Evolutionary conservation across 306 rosid genomes (phyloP).

Genomic region (Styphnolobium japonicum): DNA sequence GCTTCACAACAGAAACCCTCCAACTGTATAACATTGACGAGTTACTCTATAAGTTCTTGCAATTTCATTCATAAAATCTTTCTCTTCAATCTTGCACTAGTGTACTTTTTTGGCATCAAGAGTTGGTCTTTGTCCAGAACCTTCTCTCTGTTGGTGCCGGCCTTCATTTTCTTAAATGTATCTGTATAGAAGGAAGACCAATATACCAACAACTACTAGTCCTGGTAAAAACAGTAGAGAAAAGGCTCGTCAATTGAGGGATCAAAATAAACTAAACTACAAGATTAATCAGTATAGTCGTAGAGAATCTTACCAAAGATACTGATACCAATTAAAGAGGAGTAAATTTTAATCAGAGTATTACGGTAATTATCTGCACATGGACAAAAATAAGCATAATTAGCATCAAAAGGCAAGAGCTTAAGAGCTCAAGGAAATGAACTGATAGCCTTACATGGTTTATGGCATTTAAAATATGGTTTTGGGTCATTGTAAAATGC

Average conservation of each 20-base stretch:
- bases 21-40: neutral
- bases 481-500: neutral
- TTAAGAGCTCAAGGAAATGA: neutral
- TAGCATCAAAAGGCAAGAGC: neutral
- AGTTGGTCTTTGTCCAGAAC: neutral
- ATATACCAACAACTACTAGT: neutral
- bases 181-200: conserved; percentile 8
- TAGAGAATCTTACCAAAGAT: neutral
- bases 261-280: neutral
- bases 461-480: neutral
- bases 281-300: neutral
- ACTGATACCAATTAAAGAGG: no score
- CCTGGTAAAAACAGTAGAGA: neutral
- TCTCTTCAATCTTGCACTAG: neutral
- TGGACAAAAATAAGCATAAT: neutral
- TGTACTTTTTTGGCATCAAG: neutral
- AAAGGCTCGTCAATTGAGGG: neutral
- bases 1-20: neutral
- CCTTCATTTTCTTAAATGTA: neutral
- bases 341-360: neutral
- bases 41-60: neutral
- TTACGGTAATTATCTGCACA: neutral
- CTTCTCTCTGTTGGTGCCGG: neutral
- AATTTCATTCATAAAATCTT: neutral
- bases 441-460: neutral